Conservation (phyloP, 2,329 filamentous ascomycete species). For the Sphaerulina vaccinii region DNA sequence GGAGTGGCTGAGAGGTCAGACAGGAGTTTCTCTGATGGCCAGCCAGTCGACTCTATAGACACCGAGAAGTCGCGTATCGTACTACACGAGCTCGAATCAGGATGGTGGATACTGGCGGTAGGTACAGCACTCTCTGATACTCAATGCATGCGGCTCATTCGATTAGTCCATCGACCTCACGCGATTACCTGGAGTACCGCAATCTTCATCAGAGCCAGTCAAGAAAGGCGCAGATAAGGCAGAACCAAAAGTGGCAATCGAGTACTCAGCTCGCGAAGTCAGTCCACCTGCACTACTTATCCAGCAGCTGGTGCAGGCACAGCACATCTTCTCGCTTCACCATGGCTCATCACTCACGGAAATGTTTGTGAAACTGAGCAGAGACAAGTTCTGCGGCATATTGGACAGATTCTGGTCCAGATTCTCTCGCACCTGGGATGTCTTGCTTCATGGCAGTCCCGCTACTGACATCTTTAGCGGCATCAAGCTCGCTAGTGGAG, state of each 20-base stretch:
- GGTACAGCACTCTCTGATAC: slow-evolving; percentile 39
- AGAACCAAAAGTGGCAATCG: slow-evolving; percentile 48
- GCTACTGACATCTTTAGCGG: slow-evolving; percentile 75
- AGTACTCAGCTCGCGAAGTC: slow-evolving; percentile 89
- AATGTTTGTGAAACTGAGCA: slow-evolving; percentile 64
- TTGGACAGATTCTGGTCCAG: slow-evolving; percentile 79
- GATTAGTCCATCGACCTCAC: slow-evolving; percentile 76
- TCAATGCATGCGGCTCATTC: slow-evolving; percentile 13
- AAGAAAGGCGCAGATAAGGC: slow-evolving; percentile 28
- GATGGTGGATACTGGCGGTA: slow-evolving; percentile 95
- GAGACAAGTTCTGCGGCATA: slow-evolving; percentile 68
- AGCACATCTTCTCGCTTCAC: slow-evolving; percentile 82
- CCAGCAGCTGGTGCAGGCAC: slow-evolving; percentile 77
- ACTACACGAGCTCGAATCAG: slow-evolving; percentile 79
- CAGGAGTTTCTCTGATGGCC: slow-evolving; percentile 74
- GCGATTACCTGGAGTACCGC: slow-evolving; percentile 57
- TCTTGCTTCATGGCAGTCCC: slow-evolving; percentile 87
- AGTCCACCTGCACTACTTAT: slow-evolving; percentile 76
- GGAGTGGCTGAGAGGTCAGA: slow-evolving; percentile 31
- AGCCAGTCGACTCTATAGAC: slow-evolving; percentile 79
- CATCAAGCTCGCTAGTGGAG: slow-evolving; percentile 83
- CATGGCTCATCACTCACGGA: slow-evolving; percentile 73
- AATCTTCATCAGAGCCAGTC: slow-evolving; percentile 33
- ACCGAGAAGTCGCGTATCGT: slow-evolving; percentile 86
- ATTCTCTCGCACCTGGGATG: slow-evolving; percentile 71